Percentiles rank a stretch among this genome's conserved stretches.
phyloP scores from a whole-genome alignment of 495 filamentous ascomycete species.

The Amphirosellinia nigrospora region DNA sequence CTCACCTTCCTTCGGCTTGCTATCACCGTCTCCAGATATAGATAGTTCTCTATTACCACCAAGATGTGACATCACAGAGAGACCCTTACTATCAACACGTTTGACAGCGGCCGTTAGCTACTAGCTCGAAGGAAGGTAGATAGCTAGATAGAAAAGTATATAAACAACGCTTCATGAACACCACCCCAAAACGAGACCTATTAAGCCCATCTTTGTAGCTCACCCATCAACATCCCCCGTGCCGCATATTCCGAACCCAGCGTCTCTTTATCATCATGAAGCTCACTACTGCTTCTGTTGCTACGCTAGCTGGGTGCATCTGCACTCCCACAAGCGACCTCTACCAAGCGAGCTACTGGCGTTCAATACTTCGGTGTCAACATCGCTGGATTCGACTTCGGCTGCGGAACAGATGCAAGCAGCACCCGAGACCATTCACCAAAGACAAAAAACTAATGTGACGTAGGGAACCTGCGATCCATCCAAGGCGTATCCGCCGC shows the following conservation, averaged over 20 bases:
- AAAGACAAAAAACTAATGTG: not conserved
- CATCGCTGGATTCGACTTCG: constrained; percentile 57
- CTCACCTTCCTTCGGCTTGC: not conserved
- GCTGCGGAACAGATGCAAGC: constrained; percentile 48
- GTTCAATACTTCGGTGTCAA: constrained; percentile 41
- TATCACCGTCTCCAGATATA: not conserved
- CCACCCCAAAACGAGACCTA: too few relatives aligned
- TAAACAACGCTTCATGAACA: not conserved
- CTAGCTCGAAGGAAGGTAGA: not conserved
- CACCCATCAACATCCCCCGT: too few relatives aligned
- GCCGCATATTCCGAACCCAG: not conserved
- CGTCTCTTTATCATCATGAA: constrained; percentile 7
- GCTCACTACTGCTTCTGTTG: not conserved
- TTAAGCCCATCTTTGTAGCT: not conserved
- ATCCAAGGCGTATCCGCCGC: constrained; percentile 34
- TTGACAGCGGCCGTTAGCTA: not conserved
- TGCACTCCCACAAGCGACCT: not conserved
- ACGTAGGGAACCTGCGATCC: constrained; percentile 40
- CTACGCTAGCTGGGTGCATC: not conserved
- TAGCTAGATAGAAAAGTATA: not conserved
- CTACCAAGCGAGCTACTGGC: constrained; percentile 8
- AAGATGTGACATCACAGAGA: constrained; percentile 15
- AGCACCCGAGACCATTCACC: not conserved
- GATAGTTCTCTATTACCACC: not conserved
- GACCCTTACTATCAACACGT: not conserved